Evolutionary conservation across 2,329 filamentous ascomycete genomes (phyloP).

Genomic region (Rhynchosporium graminicola): DNA sequence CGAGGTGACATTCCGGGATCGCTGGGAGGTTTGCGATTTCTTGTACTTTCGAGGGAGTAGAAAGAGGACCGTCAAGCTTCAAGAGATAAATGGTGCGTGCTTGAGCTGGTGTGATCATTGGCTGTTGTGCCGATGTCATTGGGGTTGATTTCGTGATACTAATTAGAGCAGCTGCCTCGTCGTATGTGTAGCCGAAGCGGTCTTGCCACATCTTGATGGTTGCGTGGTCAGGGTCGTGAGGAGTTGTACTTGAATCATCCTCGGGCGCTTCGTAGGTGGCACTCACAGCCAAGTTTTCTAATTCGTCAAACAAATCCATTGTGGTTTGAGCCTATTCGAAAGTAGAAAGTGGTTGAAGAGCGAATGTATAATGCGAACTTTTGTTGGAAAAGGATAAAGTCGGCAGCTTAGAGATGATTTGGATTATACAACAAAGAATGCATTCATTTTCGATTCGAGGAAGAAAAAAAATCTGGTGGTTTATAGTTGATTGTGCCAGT

Average conservation of each 20-base stretch:
- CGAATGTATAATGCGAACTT: conserved; percentile 4
- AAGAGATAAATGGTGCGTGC: conserved; percentile 30
- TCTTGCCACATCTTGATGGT: not conserved
- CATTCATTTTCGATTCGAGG: conserved; percentile 9
- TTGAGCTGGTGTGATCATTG: not conserved
- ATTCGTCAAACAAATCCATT: conserved; percentile 36
- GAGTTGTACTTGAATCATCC: conserved; percentile 26
- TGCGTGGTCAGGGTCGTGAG: not conserved
- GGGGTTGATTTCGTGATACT: not conserved
- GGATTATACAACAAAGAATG: conserved; percentile 6
- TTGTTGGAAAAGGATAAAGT: conserved; percentile 4
- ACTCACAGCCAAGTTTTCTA: conserved; percentile 35
- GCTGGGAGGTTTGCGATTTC: conserved; percentile 24
- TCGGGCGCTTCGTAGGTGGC: conserved; percentile 19
- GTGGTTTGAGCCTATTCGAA: conserved; percentile 1
- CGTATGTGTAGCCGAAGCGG: not conserved
- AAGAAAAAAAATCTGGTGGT: conserved; percentile 6
- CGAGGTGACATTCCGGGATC: conserved; percentile 24
- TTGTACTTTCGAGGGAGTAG: conserved; percentile 30
- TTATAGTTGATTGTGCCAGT: conserved; percentile 5
- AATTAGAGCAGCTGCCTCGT: not conserved
- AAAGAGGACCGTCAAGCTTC: conserved; percentile 33
- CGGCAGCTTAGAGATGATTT: conserved; percentile 7
- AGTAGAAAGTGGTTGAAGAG: conserved; percentile 9
- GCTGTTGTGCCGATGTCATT: not conserved